Evolutionary conservation across 2,329 filamentous ascomycete species (phyloP).

Genomic region (Neonectria coccinea): DNA sequence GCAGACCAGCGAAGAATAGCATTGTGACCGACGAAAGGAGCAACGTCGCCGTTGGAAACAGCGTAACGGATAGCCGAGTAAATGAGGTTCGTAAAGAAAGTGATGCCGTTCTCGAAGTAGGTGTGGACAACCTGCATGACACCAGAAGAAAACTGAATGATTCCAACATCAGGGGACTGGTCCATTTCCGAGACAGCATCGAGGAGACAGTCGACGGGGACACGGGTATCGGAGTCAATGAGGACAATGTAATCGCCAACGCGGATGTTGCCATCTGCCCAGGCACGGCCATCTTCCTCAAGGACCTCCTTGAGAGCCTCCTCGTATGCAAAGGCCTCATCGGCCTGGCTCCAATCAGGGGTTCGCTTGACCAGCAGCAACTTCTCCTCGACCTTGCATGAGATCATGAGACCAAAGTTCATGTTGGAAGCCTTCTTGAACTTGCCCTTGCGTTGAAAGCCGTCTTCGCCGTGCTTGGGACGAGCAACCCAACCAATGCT

Average conservation of each 20-base stretch:
- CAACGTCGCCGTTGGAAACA: constrained; percentile 81
- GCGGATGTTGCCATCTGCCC: constrained; percentile 88
- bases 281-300: constrained; percentile 75
- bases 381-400: constrained; percentile 77
- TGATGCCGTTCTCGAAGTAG: constrained; percentile 78
- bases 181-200: constrained; percentile 88
- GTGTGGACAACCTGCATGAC: constrained; percentile 83
- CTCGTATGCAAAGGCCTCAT: constrained; percentile 76
- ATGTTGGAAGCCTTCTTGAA: constrained; percentile 80
- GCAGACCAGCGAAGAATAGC: constrained; percentile 81
- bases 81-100: constrained; percentile 79
- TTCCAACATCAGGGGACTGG: constrained; percentile 80
- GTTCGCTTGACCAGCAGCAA: constrained; percentile 67
- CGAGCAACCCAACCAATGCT: constrained; percentile 78
- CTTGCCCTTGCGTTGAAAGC: constrained; percentile 73
- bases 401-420: constrained; percentile 77
- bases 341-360: constrained; percentile 73
- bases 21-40: constrained; percentile 85
- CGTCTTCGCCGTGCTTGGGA: constrained; percentile 71
- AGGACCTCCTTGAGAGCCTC: constrained; percentile 73
- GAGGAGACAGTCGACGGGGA: constrained; percentile 80
- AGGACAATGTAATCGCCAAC: constrained; percentile 83
- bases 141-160: constrained; percentile 81
- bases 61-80: constrained; percentile 82
- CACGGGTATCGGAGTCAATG: constrained; percentile 84